Evolutionary conservation across 352 stramenopile species (phyloP).

Genomic region (Thalassiosira hispida): DNA sequence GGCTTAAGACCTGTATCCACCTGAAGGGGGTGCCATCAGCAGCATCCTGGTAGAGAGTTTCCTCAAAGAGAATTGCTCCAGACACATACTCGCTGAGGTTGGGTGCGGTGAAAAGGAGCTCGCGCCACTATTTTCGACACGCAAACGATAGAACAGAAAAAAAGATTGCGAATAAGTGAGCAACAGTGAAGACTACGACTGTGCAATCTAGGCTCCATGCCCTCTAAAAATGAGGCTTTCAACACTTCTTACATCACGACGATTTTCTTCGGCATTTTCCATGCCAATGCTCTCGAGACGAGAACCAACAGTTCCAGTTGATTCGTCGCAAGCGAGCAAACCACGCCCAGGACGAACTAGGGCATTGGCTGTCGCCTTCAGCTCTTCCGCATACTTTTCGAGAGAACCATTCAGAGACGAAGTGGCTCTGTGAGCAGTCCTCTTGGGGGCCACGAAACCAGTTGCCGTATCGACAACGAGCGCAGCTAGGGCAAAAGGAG

Average conservation of each 20-base stretch:
- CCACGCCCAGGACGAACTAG: constrained; percentile 33
- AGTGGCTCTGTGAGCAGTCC: background rate
- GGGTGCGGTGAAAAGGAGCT: constrained; percentile 79
- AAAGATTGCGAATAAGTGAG: too few species aligned
- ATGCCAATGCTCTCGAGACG: constrained; percentile 81
- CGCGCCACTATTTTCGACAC: constrained; percentile 40
- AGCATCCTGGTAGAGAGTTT: constrained; percentile 82
- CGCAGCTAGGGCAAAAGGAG: background rate
- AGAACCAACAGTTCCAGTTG: constrained; percentile 38
- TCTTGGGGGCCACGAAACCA: background rate
- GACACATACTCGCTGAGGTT: constrained; percentile 81
- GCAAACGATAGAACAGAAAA: too few species aligned
- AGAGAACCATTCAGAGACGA: constrained; percentile 22
- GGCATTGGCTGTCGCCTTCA: constrained; percentile 27
- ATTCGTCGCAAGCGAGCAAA: constrained; percentile 45
- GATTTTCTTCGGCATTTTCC: constrained; percentile 85
- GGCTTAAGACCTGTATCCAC: constrained; percentile 85
- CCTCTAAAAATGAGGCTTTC: too few species aligned
- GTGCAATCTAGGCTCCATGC: background rate
- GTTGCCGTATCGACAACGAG: background rate
- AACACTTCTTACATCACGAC: constrained; percentile 77
- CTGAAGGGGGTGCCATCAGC: constrained; percentile 80
- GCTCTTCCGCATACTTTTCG: constrained; percentile 34
- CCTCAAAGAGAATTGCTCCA: constrained; percentile 85
- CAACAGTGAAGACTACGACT: background rate